Percentiles rank a stretch among this genome's conserved stretches.
phyloP scores from a whole-genome alignment of 176 grass and related monocot species.

The Avena insularis region DNA sequence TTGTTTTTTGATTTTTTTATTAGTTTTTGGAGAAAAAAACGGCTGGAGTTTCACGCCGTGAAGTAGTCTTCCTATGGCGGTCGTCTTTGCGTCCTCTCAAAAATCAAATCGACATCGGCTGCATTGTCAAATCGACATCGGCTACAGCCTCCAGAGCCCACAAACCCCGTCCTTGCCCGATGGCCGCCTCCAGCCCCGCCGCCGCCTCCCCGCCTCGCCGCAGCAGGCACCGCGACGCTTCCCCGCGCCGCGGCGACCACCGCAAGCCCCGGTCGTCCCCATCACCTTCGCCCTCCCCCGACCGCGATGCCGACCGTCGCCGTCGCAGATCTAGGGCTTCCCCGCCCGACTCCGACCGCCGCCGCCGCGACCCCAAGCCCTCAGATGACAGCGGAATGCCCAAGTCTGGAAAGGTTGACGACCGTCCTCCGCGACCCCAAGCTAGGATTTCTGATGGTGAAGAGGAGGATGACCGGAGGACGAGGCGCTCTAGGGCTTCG shows the following conservation, averaged over 20 bases:
- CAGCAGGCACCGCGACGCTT: conserved; percentile 28
- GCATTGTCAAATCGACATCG: too few species aligned
- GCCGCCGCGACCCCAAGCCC: conserved; percentile 9
- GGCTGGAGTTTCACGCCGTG: too few species aligned
- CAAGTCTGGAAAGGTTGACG: not conserved
- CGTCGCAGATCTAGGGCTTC: conserved; percentile 41
- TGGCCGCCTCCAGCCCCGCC: conserved; percentile 41
- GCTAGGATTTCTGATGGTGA: conserved; percentile 47
- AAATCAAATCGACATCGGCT: too few species aligned
- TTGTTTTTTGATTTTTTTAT: too few species aligned
- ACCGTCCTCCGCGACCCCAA: not conserved
- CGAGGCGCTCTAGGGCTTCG: conserved; percentile 39
- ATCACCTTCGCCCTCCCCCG: conserved; percentile 18
- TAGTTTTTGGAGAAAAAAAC: too few species aligned
- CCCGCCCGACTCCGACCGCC: not conserved
- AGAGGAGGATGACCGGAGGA: conserved; percentile 19
- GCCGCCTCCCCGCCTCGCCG: conserved; percentile 18
- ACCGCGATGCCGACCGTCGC: conserved; percentile 1
- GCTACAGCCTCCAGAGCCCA: not conserved
- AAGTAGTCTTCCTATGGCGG: too few species aligned
- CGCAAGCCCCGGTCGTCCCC: conserved; percentile 10
- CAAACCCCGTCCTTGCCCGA: conserved; percentile 4
- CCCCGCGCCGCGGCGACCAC: conserved; percentile 2
- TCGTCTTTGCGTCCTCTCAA: too few species aligned
- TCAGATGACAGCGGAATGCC: not conserved